Conservation (phyloP, 306 rosid species). For the Geum urbanum region DNA sequence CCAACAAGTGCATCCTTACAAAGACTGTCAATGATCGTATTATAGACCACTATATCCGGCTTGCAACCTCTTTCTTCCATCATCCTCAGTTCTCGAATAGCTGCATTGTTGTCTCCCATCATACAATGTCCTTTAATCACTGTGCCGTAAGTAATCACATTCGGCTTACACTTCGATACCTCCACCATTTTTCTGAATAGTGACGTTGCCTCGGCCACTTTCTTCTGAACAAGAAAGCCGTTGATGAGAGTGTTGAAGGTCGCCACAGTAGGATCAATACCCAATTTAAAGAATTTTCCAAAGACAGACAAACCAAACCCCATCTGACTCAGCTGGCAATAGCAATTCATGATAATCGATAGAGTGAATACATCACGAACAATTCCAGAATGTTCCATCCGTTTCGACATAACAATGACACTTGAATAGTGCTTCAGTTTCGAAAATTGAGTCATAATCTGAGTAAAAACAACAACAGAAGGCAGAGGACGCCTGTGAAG, state of each 20-base stretch:
- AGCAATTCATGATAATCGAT: conserved; percentile 36
- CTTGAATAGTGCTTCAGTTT: neutral
- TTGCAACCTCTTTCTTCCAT: neutral
- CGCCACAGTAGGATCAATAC: neutral
- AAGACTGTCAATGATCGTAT: neutral
- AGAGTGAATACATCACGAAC: conserved; percentile 21
- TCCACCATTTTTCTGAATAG: neutral
- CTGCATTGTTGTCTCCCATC: neutral
- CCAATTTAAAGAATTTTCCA: neutral
- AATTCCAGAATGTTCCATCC: conserved; percentile 6
- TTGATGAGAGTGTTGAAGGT: neutral
- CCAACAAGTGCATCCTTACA: neutral
- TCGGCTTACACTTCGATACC: too few species aligned
- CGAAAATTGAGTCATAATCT: neutral
- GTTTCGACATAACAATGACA: conserved; percentile 17
- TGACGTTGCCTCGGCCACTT: conserved; percentile 1
- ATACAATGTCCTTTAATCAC: neutral
- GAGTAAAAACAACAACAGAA: neutral
- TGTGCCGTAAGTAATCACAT: too few species aligned
- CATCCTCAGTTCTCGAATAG: neutral
- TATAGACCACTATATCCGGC: neutral
- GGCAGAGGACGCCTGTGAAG: neutral
- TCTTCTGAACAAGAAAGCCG: conserved; percentile 14
- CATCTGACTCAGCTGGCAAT: conserved; percentile 14
- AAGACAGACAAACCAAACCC: conserved; percentile 2